Evolutionary conservation across 1,284 basidiomycete species (phyloP).

Genomic region (Trichosporon asahii): DNA sequence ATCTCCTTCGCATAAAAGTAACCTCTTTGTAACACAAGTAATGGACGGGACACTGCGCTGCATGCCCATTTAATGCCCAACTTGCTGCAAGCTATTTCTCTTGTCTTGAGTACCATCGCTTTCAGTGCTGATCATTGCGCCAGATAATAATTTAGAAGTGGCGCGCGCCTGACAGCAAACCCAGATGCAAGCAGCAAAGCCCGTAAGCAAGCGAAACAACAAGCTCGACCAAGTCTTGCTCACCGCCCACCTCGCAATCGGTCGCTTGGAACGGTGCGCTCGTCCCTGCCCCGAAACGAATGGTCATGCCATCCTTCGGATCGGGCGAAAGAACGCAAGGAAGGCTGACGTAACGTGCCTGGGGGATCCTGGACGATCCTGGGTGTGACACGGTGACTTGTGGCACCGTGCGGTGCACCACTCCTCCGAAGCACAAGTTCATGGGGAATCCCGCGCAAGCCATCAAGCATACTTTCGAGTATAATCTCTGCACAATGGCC

Average conservation of each 20-base stretch:
- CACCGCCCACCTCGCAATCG: no score
- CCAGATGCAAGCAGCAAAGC: no score
- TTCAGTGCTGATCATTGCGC: background rate
- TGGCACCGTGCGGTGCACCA: background rate
- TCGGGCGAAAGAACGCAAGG: background rate
- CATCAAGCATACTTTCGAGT: background rate
- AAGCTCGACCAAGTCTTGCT: background rate
- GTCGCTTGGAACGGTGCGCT: no score
- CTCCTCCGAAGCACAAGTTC: no score
- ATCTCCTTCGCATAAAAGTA: conserved; percentile 15
- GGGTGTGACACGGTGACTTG: background rate
- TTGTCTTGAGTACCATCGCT: background rate
- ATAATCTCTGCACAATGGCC: no score
- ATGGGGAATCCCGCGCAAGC: background rate
- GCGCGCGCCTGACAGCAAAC: background rate
- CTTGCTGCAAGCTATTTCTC: background rate
- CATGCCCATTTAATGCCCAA: background rate
- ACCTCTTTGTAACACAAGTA: background rate
- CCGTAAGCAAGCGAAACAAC: background rate
- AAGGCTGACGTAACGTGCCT: background rate
- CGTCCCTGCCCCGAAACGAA: background rate
- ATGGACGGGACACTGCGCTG: background rate
- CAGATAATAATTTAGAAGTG: no score
- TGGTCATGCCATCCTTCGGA: background rate
- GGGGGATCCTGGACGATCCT: no score